phyloP scores from a whole-genome alignment of 352 stramenopile genomes.

The Phytophthora meadii region DNA sequence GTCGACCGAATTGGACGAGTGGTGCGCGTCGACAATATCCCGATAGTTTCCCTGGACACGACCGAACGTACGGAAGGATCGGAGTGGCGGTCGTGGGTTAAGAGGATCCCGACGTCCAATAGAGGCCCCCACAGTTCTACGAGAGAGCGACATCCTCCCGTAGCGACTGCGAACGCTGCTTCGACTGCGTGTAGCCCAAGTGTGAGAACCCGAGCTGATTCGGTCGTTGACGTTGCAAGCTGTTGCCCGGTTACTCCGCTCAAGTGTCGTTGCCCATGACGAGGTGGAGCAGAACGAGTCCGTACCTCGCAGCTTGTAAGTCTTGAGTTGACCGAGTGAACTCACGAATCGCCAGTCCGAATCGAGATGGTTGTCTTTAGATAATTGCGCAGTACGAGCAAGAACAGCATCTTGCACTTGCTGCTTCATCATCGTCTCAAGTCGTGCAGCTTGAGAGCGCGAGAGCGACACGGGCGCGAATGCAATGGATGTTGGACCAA shows the following conservation, averaged over 20 bases:
- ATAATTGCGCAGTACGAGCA: conserved; percentile 28
- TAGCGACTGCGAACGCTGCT: conserved; percentile 19
- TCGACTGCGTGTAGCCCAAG: conserved; percentile 14
- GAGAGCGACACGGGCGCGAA: conserved; percentile 46
- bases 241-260: conserved; percentile 14
- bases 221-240: conserved; percentile 24
- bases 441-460: conserved; percentile 23
- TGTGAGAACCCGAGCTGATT: conserved; percentile 10
- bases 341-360: conserved; percentile 49
- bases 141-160: conserved; percentile 6
- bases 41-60: conserved; percentile 58
- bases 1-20: conserved; percentile 43
- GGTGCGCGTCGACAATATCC: conserved; percentile 53
- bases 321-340: conserved; percentile 45
- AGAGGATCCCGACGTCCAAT: conserved; percentile 15
- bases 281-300: conserved; percentile 37
- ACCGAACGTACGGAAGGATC: conserved; percentile 55
- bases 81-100: conserved; percentile 26
- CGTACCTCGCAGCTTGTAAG: conserved; percentile 45
- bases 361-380: conserved; percentile 36
- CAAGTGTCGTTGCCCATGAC: conserved; percentile 33
- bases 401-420: conserved; percentile 55
- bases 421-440: conserved; percentile 51
- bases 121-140: conserved; percentile 19
- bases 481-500: conserved; percentile 1